Conservation (phyloP, 192 early-diverging fungal genomes). For the Gorgonomyces haynaldii region DNA sequence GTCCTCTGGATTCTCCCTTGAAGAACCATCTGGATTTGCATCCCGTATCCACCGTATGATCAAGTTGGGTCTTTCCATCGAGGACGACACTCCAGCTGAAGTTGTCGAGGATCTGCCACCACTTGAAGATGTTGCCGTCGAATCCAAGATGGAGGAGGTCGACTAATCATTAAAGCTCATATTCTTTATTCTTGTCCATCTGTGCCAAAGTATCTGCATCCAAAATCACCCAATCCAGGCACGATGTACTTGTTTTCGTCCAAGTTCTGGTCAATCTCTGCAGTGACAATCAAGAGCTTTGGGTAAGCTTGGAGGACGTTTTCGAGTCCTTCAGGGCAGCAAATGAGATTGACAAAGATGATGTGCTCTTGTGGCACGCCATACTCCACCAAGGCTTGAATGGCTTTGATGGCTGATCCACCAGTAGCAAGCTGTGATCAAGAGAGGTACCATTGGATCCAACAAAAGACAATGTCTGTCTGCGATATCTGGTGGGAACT, state of each 20-base stretch:
- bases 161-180: slow-evolving; percentile 22
- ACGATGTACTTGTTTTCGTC: slow-evolving; percentile 77
- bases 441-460: slow-evolving; percentile 97
- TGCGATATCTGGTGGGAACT: slow-evolving; percentile 78
- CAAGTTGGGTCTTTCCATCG: slow-evolving; percentile 92
- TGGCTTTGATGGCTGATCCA: slow-evolving; percentile 84
- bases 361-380: slow-evolving; percentile 57
- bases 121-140: slow-evolving; percentile 44
- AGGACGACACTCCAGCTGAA: slow-evolving; percentile 50
- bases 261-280: slow-evolving; percentile 71
- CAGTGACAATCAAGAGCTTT: slow-evolving; percentile 76
- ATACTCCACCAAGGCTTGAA: slow-evolving; percentile 74
- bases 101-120: slow-evolving; percentile 43
- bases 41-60: slow-evolving; percentile 98
- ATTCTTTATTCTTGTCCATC: slow-evolving; percentile 25
- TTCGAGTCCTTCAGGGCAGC: slow-evolving; percentile 71
- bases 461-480: slow-evolving; percentile 66
- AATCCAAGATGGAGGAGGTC: slow-evolving; percentile 52
- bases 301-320: slow-evolving; percentile 61
- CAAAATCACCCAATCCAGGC: slow-evolving; percentile 88
- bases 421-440: slow-evolving; percentile 94
- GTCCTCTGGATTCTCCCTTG: slow-evolving; percentile 93
- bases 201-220: slow-evolving; percentile 81
- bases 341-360: slow-evolving; percentile 79
- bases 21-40: slow-evolving; percentile 84